Evolutionary conservation across 2,329 filamentous ascomycete species (phyloP), one percentile per base, ranked within the genome.

Genomic region (Fusarium vanettenii): DNA sequence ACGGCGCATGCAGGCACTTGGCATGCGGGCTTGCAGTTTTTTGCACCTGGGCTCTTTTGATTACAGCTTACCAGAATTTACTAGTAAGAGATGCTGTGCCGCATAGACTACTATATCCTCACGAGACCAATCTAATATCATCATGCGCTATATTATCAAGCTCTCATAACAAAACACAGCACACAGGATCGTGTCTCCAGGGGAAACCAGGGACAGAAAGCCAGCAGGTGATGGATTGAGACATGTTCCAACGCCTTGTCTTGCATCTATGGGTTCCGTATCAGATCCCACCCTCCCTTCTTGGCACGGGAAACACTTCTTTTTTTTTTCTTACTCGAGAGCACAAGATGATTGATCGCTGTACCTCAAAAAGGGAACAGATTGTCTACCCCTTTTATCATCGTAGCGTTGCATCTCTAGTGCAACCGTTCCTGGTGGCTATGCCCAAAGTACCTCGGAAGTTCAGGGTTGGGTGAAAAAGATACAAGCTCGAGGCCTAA

Each of bases 171-270:
- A 27, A 50, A 50, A 60, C 41, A 37, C 25, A 39, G n/a, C 20
- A 27, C 37, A 50, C 55, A 70, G 66, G 60, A 73, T 73, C 70
- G 69, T 39, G 73, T 76, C 60, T 67, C 71, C 43, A 68, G 45
- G 60, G 66, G 62, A 63, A 39, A 73, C 50, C 60, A 70, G 62
- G 39, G 65, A 59, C 55, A 52, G 16, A 50, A 52, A 33, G 18
- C 52, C 60, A 31, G 20, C 50, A 37, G 9, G 27, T 43, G 41
- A 50, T 52, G 13, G 35, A 31, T 50, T 67, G 65, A 71, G 67
- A 73, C 57, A 73, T 71, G 69, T 65, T 56, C 70, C 64, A 64
- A 33, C 59, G 41, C 59, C 59, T 57, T 71, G 70, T 75, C 65
- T 72, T 65, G 20, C 56, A 56, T 70, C 33, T 39, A 29, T 72